Evolutionary conservation across 1,284 basidiomycete genomes (phyloP), one percentile per base, ranked within the genome.

Genomic region (Apiotrichum montevideense): DNA sequence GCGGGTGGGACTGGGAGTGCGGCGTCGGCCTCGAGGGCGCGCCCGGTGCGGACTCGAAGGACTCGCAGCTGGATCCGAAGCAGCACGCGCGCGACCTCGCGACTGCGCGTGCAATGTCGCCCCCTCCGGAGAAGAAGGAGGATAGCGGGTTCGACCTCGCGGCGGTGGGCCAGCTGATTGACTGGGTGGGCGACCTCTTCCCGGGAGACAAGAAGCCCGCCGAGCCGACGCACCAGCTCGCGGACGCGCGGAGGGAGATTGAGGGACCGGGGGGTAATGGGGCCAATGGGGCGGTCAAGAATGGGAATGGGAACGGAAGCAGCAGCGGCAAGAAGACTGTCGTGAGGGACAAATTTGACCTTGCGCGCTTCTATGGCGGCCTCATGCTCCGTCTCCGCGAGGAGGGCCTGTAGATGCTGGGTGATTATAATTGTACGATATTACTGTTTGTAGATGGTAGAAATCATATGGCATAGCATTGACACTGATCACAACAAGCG

Each of bases 311-410:
- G 21, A 21, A 21, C 21, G 21, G 21, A 21, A 21, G 21, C 21
- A 21, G 21, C 46, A 35, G 33, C 45, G 11, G 13, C 9, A 43
- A 33, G 13, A 70, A 67, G 60, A 68, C 63, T 60, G 66, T 67
- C n/a, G 57, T 59, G 58, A 68, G 67, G 61, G 69, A 75, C 42
- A 73, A 74, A 59, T 78, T 77, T 61, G 75, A 77, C 55, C 57
- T 78, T 35, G 69, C 64, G 9, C 66, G 71, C 56, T 78, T 78
- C 54, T 78, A 77, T 61, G 72, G 77, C 11, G 77, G 73, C 8
- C 60, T 78, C 45, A 75, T 77, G 71, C 61, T 77, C 46, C 73
- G 76, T 55, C 57, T 77, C 59, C 63, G 70, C 35, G 72, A 76
- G 51, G 75, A 76, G 55, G 75, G 75, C 35, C 71, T 70, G 51